Percentiles rank a stretch among this genome's conserved stretches.
Evolutionary conservation across 768 basidiomycete genomes (phyloP).

Genomic region (Dioszegia crocea): DNA sequence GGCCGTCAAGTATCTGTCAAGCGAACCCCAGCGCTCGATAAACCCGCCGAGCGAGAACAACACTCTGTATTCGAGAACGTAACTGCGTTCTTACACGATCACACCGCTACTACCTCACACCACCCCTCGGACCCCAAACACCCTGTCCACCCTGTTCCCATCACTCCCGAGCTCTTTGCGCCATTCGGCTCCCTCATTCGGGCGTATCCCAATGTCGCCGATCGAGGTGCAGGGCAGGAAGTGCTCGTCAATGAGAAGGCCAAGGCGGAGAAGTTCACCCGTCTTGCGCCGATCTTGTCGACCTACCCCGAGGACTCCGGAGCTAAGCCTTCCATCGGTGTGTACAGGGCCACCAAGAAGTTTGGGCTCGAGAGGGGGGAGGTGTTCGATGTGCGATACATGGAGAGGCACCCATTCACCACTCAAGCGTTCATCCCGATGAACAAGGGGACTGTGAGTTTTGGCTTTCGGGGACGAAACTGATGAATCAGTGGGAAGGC

Average conservation of each 20-base stretch:
- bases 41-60: not conserved
- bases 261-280: constrained; percentile 83
- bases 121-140: constrained; percentile 5
- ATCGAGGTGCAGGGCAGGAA: constrained; percentile 61
- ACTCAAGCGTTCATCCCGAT: constrained; percentile 95
- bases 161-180: constrained; percentile 77
- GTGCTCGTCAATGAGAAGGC: constrained; percentile 63
- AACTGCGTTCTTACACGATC: constrained; percentile 7
- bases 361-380: constrained; percentile 54
- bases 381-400: constrained; percentile 60
- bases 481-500: constrained; percentile 48
- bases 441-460: constrained; percentile 56
- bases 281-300: constrained; percentile 63
- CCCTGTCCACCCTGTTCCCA: constrained; percentile 51
- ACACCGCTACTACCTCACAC: not conserved
- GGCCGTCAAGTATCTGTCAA: not conserved
- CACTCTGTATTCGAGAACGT: constrained; percentile 9
- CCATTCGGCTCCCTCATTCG: constrained; percentile 87
- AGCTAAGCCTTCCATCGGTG: constrained; percentile 68
- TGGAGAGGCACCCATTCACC: constrained; percentile 80
- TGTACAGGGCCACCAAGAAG: constrained; percentile 74
- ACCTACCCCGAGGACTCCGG: constrained; percentile 61
- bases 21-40: not conserved
- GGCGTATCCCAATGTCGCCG: constrained; percentile 64
- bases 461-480: not conserved